phyloP scores from a whole-genome alignment of 2,329 filamentous ascomycete genomes.

The Fusarium sp. region DNA sequence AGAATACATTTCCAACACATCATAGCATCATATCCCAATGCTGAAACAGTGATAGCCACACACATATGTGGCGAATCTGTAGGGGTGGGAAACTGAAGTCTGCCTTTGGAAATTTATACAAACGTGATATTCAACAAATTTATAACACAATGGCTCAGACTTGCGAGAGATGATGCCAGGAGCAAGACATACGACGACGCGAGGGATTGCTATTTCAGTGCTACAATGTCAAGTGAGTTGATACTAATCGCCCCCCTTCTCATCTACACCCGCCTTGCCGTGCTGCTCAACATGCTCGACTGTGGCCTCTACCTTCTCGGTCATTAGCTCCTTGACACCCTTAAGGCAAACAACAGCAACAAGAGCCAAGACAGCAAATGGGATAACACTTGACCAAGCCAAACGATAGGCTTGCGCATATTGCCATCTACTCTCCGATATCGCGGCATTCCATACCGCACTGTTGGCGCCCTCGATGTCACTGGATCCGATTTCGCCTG shows the following conservation, averaged over 20 bases:
- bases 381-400: slow-evolving; percentile 11
- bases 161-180: background rate
- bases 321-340: slow-evolving; percentile 10
- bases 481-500: slow-evolving; percentile 3
- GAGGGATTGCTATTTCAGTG: background rate
- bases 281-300: slow-evolving; percentile 4
- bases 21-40: no score
- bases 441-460: slow-evolving; percentile 4
- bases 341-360: slow-evolving; percentile 8
- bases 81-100: background rate
- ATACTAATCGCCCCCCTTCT: background rate
- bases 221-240: background rate
- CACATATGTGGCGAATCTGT: background rate
- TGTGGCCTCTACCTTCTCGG: slow-evolving; percentile 11
- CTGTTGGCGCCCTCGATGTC: slow-evolving; percentile 2
- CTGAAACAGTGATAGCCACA: no score
- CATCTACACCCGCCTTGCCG: background rate
- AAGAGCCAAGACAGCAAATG: slow-evolving; percentile 8
- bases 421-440: slow-evolving; percentile 13
- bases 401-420: slow-evolving; percentile 12
- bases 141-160: background rate
- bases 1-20: no score
- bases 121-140: background rate
- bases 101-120: background rate
- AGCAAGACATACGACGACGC: background rate